Evolutionary conservation across 176 grass and related monocot genomes (phyloP), one percentile per base, ranked within the genome.

Genomic region (Juncus inflexus): DNA sequence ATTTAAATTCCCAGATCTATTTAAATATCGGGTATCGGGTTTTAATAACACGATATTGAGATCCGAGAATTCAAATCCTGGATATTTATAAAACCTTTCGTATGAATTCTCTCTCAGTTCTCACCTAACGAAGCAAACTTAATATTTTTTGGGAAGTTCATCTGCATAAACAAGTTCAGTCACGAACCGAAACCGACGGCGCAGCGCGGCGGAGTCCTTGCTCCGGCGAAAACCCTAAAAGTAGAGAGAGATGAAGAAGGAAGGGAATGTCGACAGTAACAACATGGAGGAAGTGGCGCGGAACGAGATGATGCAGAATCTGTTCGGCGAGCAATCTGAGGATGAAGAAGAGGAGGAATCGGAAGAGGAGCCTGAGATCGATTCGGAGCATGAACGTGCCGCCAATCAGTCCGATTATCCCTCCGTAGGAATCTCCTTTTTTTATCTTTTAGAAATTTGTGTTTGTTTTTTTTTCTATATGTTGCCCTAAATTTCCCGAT

Each of bases 271-370:
- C 75, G 4, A 50, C 11, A 56, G 6, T 42, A 71, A 71, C 43
- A 58, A 90, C 15, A 70, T 81, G 56, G 87, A 83, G 61, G 87
- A 85, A 57, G 83, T 67, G 86, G 43, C 80, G 68, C 66, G 87
- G 63, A 90, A 80, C 78, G 72, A 90, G 84, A 96, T 96, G 87
- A 96, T 96, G 91, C 91, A 96, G 61, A 90, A 96, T 74, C 87
- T 96, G 65, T 96, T 96, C 64, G 91, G 91, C 6, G 87, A 96
- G 61, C 91, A 90, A 72, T 96, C 91, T 6, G 87, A 96, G 76
- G 91, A 96, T 35, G 90, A 95, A 66, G 87, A 79, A 9, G 80
- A 69, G 0, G 86, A 83, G 28, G 89, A 84, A 0, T 79, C 78
- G 8, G 87, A 78, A 3, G 63, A 75, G 50, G 82, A 80, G 28